Evolutionary conservation across 2,329 filamentous ascomycete species (phyloP).

Genomic region (Apiospora koreana): DNA sequence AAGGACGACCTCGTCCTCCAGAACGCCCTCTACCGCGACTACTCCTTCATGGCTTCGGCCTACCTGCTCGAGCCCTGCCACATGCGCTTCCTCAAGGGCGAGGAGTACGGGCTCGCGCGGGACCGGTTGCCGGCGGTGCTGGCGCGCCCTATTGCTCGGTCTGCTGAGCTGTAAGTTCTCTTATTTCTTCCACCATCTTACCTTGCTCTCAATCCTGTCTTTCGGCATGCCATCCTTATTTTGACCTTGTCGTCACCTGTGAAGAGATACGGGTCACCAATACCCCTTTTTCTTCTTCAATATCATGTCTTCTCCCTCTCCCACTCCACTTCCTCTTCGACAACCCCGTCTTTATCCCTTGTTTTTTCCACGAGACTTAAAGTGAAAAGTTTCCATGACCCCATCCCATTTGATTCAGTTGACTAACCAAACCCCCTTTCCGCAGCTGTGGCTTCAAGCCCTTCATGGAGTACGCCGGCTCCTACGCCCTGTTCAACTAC

Average conservation of each 20-base stretch:
- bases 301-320: background rate
- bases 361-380: too few relatives aligned
- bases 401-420: too few relatives aligned
- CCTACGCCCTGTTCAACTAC: constrained; percentile 71
- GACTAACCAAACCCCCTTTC: background rate
- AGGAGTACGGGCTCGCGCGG: constrained; percentile 76
- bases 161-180: constrained; percentile 78
- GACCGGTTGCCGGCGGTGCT: constrained; percentile 73
- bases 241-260: background rate
- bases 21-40: constrained; percentile 88
- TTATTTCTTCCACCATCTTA: background rate
- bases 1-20: constrained; percentile 73
- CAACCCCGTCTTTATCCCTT: too few relatives aligned
- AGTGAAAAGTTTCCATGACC: too few relatives aligned
- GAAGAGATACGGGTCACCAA: background rate
- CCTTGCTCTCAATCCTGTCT: too few relatives aligned
- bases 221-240: background rate
- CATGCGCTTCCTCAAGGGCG: constrained; percentile 68
- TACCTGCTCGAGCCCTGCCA: constrained; percentile 93
- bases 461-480: constrained; percentile 84
- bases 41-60: constrained; percentile 85
- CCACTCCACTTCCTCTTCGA: too few relatives aligned
- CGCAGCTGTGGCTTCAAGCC: constrained; percentile 73
- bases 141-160: constrained; percentile 78
- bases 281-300: background rate